Percentiles rank a stretch among this genome's conserved stretches.
Conservation (phyloP, 1,284 basidiomycete genomes). For the Ustilago nuda region DNA sequence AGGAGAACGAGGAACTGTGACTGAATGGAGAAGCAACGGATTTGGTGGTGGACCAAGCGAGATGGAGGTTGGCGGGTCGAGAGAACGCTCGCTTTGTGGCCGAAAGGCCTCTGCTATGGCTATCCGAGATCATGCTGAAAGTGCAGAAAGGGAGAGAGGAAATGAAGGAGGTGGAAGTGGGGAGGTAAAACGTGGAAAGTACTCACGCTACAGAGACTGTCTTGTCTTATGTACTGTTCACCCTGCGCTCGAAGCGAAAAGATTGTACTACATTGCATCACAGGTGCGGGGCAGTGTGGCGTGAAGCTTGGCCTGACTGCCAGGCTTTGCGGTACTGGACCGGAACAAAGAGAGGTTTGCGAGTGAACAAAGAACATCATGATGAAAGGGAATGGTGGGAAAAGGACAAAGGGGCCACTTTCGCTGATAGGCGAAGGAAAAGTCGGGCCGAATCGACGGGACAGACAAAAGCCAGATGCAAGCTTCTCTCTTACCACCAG, state of each 20-base stretch:
- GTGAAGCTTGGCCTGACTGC: not conserved
- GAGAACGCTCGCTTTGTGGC: constrained; percentile 19
- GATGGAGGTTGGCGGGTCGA: constrained; percentile 34
- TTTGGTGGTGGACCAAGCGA: constrained; percentile 23
- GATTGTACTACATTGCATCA: not conserved
- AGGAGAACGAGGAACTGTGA: not conserved
- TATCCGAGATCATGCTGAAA: constrained; percentile 7
- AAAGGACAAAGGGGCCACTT: not conserved
- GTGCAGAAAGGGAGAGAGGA: not conserved
- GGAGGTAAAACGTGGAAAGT: not conserved
- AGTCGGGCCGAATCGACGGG: not conserved
- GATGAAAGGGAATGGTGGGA: constrained; percentile 3
- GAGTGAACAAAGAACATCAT: not conserved
- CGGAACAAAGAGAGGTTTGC: not conserved
- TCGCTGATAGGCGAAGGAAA: not conserved
- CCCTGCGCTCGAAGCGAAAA: not conserved
- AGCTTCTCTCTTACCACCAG: too few species aligned
- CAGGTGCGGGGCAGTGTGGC: too few species aligned
- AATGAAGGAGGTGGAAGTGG: not conserved
- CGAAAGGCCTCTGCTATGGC: not conserved
- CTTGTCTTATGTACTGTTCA: not conserved
- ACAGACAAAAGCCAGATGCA: not conserved
- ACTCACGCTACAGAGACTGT: not conserved
- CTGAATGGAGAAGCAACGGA: not conserved
- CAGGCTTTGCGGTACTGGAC: not conserved